Base-by-base conservation (phyloP, 2,329 filamentous ascomycete genomes). In the Pseudocercospora vitis region DNA sequence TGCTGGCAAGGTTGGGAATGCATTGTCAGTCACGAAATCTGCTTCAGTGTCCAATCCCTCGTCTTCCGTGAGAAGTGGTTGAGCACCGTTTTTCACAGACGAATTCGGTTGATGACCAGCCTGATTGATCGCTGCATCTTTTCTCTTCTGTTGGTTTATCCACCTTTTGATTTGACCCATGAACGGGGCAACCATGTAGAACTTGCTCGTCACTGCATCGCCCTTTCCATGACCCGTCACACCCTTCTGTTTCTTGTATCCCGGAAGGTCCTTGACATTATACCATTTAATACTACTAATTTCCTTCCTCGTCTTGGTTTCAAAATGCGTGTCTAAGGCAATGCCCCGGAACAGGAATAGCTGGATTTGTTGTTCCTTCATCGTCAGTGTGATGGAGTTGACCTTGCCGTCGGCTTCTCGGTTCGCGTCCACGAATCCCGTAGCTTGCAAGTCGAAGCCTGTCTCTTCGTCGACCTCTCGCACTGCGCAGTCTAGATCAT, bases 271-370 rank as follows among this genome's bases (percentile, higher is more conserved):
- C 0, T 87, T 88, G 33, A 99, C 77, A 63, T 85, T 89, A 74
- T 95, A 96, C 94, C 94, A 99, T 68, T 89, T 79, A 55, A 99
- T 96, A 73, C 90, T 95, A 73, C 92, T 95, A 68, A 99, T 99
- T 71, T 99, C 95, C 72, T 97, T 97, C 52, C 95, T 81, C 4
- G 94, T 97, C 63, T 86, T 86, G 3, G 95, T 89, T 70, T 92
- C 88, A 67, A 99, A 99, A 56, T 85, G 72, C 0, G 90, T 92
- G 64, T 96, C 86, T 78, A 88, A 88, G 11, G 91, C 89, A 2
- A 99, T 84, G 58, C 91, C 85, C 49, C 90, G 85, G 69, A 99
- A 95, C 45, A 97, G 88, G 68, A 94, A 99, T 29, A 99, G 81
- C 59, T 88, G 83, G 75, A 99, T 86, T 69, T 96, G 89, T 73